Conservation (phyloP, 352 stramenopile genomes). For the Aphanomyces cochlioides region DNA sequence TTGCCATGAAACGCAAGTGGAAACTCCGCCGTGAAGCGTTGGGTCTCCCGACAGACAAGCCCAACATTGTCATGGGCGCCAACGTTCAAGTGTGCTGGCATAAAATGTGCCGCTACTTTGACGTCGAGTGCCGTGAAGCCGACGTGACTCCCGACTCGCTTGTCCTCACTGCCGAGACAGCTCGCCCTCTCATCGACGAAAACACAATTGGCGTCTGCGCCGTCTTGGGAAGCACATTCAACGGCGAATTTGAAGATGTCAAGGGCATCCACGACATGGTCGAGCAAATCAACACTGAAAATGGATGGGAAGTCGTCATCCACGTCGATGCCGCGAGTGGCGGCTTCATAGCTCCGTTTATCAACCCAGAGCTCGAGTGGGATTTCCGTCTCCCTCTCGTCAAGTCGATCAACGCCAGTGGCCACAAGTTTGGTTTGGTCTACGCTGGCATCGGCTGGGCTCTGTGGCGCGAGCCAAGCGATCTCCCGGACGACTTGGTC, state of each 20-base stretch:
- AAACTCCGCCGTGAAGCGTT: conserved; percentile 75
- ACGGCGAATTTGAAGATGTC: conserved; percentile 91
- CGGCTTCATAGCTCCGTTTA: conserved; percentile 90
- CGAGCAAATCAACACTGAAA: conserved; percentile 72
- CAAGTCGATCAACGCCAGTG: conserved; percentile 92
- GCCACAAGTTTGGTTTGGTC: conserved; percentile 92
- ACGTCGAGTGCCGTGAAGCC: conserved; percentile 87
- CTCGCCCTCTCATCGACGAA: conserved; percentile 77
- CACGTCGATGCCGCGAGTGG: conserved; percentile 90
- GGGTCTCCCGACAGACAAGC: conserved; percentile 75
- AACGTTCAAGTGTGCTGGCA: conserved; percentile 92
- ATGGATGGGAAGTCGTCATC: conserved; percentile 80
- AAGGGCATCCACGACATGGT: conserved; percentile 88
- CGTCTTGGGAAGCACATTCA: conserved; percentile 92
- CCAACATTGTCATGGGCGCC: conserved; percentile 91
- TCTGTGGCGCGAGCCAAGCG: conserved; percentile 76
- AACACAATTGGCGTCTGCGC: conserved; percentile 90
- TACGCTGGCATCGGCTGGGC: conserved; percentile 93
- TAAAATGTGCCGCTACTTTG: conserved; percentile 94
- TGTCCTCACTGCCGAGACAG: conserved; percentile 78
- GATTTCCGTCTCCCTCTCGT: conserved; percentile 89
- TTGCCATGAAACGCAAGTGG: conserved; percentile 91
- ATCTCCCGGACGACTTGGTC: conserved; percentile 83
- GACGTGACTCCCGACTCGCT: conserved; percentile 82
- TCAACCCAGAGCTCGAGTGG: conserved; percentile 84